phyloP scores from a whole-genome alignment of 2,329 filamentous ascomycete species.

The Rhexocercosporidium sp. region DNA sequence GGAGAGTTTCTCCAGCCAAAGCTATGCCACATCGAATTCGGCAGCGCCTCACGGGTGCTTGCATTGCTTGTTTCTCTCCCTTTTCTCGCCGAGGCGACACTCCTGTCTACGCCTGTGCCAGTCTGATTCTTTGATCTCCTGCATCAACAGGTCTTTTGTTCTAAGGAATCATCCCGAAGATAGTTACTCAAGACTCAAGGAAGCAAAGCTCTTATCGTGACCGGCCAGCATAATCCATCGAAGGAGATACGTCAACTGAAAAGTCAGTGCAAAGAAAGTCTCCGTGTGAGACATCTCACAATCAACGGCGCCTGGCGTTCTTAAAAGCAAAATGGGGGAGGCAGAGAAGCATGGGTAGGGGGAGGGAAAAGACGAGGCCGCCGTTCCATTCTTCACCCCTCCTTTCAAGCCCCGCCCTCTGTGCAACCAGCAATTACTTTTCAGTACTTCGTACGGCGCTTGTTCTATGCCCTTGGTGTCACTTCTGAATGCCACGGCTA shows the following conservation, averaged over 20 bases:
- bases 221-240: background rate
- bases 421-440: background rate
- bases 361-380: background rate
- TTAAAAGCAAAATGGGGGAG: conserved; percentile 7
- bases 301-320: conserved; percentile 1
- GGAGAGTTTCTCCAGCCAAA: background rate
- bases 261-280: conserved; percentile 7
- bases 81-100: background rate
- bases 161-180: background rate
- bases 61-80: background rate
- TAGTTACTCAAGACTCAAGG: background rate
- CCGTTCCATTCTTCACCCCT: background rate
- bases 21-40: background rate
- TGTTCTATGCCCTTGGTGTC: background rate
- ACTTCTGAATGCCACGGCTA: background rate
- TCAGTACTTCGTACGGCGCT: too few species aligned
- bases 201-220: background rate
- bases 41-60: conserved; percentile 15
- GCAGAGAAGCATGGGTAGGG: background rate
- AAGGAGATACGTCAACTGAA: background rate
- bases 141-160: background rate
- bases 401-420: background rate
- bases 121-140: background rate
- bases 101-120: background rate
- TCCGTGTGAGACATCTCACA: background rate